A percentile compares a stretch with the other conserved stretches of the same genome.
These are phyloP conservation scores for Pugionium cornutum DNA, from an alignment of 345 rosid species.

Conservation along the genomic window DNA sequence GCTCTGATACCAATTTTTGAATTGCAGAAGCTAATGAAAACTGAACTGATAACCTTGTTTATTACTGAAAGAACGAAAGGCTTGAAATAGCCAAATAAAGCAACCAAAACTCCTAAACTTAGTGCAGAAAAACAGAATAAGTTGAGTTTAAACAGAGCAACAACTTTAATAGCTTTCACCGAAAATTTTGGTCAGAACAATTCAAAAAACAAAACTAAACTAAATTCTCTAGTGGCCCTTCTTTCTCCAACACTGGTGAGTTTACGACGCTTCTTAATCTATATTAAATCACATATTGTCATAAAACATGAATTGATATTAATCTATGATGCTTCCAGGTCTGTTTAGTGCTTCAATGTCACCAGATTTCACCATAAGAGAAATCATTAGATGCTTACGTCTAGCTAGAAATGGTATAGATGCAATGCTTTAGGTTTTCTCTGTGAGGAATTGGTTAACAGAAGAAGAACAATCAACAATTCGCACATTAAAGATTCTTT, in stretches of 20 bases:
- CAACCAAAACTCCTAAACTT: no score
- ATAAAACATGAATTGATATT: not conserved
- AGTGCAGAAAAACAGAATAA: no score
- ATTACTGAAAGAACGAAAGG: no score
- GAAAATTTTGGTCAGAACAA: no score
- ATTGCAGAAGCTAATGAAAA: no score
- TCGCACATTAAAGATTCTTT: slow-evolving; percentile 22
- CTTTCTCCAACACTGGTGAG: slow-evolving; percentile 46
- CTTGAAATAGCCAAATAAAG: no score
- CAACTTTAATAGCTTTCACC: no score
- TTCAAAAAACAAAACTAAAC: no score
- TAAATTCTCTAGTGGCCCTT: no score
- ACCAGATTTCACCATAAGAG: slow-evolving; percentile 30
- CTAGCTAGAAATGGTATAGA: slow-evolving; percentile 33
- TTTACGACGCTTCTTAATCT: not conserved
- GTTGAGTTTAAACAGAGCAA: no score
- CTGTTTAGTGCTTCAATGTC: slow-evolving; percentile 32
- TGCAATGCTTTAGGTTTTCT: slow-evolving; percentile 38
- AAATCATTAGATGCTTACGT: slow-evolving; percentile 31
- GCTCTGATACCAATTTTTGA: no score
- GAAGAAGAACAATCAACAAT: slow-evolving; percentile 35
- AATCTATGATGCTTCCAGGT: slow-evolving; percentile 21
- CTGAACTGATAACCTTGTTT: no score
- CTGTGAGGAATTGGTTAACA: slow-evolving; percentile 32
- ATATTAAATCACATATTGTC: slow-evolving; percentile 2